Conservation (phyloP, 2,329 filamentous ascomycete genomes). For the Colletotrichum cordylinicola region DNA sequence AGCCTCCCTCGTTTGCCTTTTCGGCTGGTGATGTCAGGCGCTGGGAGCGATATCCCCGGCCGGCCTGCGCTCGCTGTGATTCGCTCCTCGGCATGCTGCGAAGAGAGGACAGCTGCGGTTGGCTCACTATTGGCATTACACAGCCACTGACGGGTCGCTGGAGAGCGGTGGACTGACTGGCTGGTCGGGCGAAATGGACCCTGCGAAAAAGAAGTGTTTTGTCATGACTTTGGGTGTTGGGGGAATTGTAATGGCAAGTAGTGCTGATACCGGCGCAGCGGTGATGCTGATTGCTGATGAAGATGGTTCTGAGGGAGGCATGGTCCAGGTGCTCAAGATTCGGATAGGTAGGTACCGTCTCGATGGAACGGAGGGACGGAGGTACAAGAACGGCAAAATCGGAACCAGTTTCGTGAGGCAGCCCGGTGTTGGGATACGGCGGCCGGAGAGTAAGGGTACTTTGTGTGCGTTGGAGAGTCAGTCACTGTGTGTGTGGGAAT, state of each 20-base stretch:
- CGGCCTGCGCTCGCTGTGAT: background rate
- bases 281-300: background rate
- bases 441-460: background rate
- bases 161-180: background rate
- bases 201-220: background rate
- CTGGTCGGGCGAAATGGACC: background rate
- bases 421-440: background rate
- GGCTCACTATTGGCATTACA: background rate
- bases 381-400: background rate
- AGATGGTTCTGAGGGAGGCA: background rate
- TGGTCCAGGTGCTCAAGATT: background rate
- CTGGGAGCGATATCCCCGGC: background rate
- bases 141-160: background rate
- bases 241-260: background rate
- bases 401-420: background rate
- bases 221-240: background rate
- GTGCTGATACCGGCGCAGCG: background rate
- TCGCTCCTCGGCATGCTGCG: background rate
- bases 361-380: background rate
- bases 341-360: background rate
- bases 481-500: background rate
- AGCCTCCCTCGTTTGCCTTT: background rate
- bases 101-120: background rate
- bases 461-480: background rate
- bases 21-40: constrained; percentile 14